Percentiles rank a stretch among this genome's conserved stretches.
Evolutionary conservation across 768 basidiomycete genomes (phyloP).

Genomic region (Stropharia rugosoannulata): DNA sequence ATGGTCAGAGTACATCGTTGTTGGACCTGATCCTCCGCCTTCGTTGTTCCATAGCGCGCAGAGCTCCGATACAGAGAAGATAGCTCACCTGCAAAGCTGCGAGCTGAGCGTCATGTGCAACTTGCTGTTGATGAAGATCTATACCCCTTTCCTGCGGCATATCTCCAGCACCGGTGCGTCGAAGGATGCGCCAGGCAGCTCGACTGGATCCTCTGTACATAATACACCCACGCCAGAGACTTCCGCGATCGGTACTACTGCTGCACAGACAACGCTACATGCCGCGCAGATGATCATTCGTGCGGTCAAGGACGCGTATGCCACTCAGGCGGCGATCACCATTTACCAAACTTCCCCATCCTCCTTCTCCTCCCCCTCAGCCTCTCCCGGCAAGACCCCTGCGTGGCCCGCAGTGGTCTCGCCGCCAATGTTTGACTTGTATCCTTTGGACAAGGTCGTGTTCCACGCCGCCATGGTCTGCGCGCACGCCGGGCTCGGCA

Average conservation of each 20-base stretch:
- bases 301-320: slow-evolving; percentile 34
- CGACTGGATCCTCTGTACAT: not conserved
- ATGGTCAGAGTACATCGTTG: slow-evolving; percentile 24
- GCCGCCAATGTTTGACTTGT: slow-evolving; percentile 22
- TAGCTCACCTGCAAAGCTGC: slow-evolving; percentile 40
- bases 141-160: slow-evolving; percentile 61
- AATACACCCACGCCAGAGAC: not conserved
- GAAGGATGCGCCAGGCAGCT: slow-evolving; percentile 9
- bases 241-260: not conserved
- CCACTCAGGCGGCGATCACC: slow-evolving; percentile 28
- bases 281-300: slow-evolving; percentile 67
- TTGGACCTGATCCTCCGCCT: not conserved
- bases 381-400: not conserved
- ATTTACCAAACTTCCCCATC: not conserved
- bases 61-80: not conserved
- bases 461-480: slow-evolving; percentile 65
- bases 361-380: slow-evolving; percentile 3
- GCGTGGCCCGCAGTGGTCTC: slow-evolving; percentile 4
- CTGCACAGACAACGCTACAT: slow-evolving; percentile 54
- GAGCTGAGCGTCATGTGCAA: slow-evolving; percentile 63
- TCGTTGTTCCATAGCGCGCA: not conserved
- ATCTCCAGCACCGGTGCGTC: slow-evolving; percentile 2
- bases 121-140: slow-evolving; percentile 60
- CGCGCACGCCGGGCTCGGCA: slow-evolving; percentile 44
- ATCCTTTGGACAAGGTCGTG: slow-evolving; percentile 55